A percentile compares a stretch with the other conserved stretches of the same genome.
These are phyloP conservation scores for Astrocystis sublimbata DNA, from an alignment of 495 filamentous ascomycete species.

Conservation along the genomic window DNA sequence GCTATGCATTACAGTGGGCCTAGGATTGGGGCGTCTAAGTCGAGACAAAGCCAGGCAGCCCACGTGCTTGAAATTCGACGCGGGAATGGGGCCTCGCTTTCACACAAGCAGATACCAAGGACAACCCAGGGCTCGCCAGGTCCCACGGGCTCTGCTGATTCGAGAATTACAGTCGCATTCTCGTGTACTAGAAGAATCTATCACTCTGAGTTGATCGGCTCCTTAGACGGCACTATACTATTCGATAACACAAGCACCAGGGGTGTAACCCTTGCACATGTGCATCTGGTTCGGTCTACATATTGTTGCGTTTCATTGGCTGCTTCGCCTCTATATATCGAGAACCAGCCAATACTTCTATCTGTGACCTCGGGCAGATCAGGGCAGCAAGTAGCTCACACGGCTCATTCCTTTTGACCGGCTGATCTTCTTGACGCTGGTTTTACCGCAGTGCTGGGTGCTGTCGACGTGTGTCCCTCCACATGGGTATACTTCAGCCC, in stretches of 20 bases:
- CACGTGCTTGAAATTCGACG: conserved; percentile 29
- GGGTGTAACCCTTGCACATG: not conserved
- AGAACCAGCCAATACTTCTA: not conserved
- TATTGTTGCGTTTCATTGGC: not conserved
- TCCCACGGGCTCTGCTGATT: conserved; percentile 6
- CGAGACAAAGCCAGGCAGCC: conserved; percentile 3
- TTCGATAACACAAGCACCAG: not conserved
- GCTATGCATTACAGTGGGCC: conserved; percentile 6
- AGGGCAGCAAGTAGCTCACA: conserved; percentile 53
- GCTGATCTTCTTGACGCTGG: conserved; percentile 60
- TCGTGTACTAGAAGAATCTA: conserved; percentile 6
- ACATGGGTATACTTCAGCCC: conserved; percentile 62
- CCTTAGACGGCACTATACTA: not conserved
- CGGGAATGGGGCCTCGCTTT: conserved; percentile 24
- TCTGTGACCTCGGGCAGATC: not conserved
- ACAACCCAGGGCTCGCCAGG: conserved; percentile 8
- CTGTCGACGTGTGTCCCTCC: conserved; percentile 65
- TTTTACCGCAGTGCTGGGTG: conserved; percentile 53
- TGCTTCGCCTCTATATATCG: not conserved
- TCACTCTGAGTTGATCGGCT: not conserved
- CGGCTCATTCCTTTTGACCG: conserved; percentile 57
- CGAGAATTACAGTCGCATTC: conserved; percentile 2
- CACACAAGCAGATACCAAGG: conserved; percentile 9
- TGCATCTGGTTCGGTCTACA: conserved; percentile 8
- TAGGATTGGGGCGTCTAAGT: not conserved